Evolutionary conservation across 768 basidiomycete genomes (phyloP).

Genomic region (Agrocybe praecox): DNA sequence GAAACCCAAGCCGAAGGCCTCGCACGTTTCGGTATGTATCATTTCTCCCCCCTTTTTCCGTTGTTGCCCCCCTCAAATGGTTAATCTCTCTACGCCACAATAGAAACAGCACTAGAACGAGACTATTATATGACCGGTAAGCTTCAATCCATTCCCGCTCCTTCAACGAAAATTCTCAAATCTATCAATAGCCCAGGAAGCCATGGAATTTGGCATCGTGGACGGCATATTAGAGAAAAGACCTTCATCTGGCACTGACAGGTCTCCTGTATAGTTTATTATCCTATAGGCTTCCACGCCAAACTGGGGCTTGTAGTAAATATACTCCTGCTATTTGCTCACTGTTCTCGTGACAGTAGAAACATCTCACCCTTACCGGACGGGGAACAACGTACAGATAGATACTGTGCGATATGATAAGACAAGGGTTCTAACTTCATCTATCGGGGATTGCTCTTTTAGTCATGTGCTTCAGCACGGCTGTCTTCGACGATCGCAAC

Average conservation of each 20-base stretch:
- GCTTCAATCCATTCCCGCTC: conserved; percentile 22
- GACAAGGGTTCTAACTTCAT: neutral
- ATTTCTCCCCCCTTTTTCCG: conserved; percentile 8
- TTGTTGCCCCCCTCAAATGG: conserved; percentile 7
- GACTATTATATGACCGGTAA: conserved; percentile 95
- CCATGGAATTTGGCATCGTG: conserved; percentile 88
- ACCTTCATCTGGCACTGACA: conserved; percentile 49
- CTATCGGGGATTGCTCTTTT: neutral
- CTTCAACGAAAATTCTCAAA: conserved; percentile 20
- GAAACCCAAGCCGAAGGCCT: conserved; percentile 69
- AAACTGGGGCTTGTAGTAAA: neutral
- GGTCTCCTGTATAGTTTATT: conserved; percentile 15
- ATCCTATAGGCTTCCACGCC: conserved; percentile 2
- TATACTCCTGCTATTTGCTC: neutral
- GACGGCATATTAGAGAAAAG: conserved; percentile 88
- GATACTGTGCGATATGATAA: neutral
- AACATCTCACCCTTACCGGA: neutral
- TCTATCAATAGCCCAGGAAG: conserved; percentile 69
- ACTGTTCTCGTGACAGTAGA: neutral
- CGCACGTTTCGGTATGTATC: conserved; percentile 73
- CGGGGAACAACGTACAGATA: neutral
- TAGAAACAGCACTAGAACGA: conserved; percentile 88
- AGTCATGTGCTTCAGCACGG: neutral
- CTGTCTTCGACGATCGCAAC: neutral
- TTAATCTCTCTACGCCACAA: conserved; percentile 23